Conservation (phyloP, 169 alveolate species). For the Cryptosporidium muris region DNA sequence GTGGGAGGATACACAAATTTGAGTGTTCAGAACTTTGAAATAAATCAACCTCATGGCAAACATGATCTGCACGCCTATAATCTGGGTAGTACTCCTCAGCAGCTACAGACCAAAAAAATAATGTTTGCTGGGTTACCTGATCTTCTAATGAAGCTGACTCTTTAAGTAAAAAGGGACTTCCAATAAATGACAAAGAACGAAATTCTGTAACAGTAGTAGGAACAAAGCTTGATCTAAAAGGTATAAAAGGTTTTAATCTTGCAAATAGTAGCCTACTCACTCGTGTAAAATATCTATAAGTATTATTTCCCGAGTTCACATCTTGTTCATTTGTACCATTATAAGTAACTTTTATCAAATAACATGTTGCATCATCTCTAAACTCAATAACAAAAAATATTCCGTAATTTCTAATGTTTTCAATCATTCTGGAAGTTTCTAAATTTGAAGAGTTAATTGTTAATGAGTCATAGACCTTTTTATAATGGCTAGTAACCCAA, state of each 20-base stretch:
- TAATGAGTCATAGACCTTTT: constrained; percentile 36
- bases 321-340: background rate
- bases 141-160: constrained; percentile 34
- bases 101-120: constrained; percentile 54
- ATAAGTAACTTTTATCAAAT: constrained; percentile 27
- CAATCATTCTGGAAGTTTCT: background rate
- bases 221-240: constrained; percentile 28
- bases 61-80: constrained; percentile 42
- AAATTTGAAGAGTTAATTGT: background rate
- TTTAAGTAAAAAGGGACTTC: constrained; percentile 36
- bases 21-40: constrained; percentile 11
- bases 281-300: constrained; percentile 5
- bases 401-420: constrained; percentile 35
- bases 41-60: constrained; percentile 43
- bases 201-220: constrained; percentile 35
- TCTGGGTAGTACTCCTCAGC: constrained; percentile 17
- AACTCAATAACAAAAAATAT: constrained; percentile 54
- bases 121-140: constrained; percentile 34
- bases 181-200: constrained; percentile 60
- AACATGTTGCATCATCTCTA: constrained; percentile 59
- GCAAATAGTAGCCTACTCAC: constrained; percentile 47
- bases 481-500: constrained; percentile 35
- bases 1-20: constrained; percentile 34
- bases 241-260: constrained; percentile 54
- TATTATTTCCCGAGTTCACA: too few relatives aligned